A percentile compares a stretch with the other conserved stretches of the same genome.
Conservation (phyloP, 441 rosid genomes). For the Adansonia rubrostipa region DNA sequence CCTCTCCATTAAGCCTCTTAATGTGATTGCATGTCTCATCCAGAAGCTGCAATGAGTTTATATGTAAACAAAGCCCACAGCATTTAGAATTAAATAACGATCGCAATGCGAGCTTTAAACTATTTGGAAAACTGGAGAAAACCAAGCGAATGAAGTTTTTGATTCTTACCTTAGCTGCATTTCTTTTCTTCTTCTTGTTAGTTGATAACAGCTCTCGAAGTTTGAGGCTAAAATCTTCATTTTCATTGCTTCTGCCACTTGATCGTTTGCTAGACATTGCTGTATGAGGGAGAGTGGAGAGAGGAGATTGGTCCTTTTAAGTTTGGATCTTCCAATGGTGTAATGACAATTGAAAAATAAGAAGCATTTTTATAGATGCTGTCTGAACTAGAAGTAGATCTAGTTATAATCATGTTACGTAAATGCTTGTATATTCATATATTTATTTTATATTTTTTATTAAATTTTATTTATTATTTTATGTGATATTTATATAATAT, state of each 20-base stretch:
- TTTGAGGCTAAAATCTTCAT: conserved; percentile 20
- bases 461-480: no score
- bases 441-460: no score
- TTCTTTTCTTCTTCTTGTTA: conserved; percentile 22
- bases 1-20: conserved; percentile 26
- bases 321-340: not conserved
- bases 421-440: no score
- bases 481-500: no score
- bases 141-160: not conserved
- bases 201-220: not conserved
- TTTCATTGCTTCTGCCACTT: conserved; percentile 2
- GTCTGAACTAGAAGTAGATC: not conserved
- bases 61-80: not conserved
- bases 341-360: not conserved
- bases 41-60: conserved; percentile 16
- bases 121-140: not conserved
- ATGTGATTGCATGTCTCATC: conserved; percentile 23
- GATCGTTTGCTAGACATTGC: conserved; percentile 25
- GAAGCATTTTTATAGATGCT: conserved; percentile 15
- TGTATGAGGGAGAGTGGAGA: not conserved
- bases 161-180: conserved; percentile 5
- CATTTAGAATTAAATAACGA: not conserved
- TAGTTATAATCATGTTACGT: no score
- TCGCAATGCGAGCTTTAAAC: not conserved
- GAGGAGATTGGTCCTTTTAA: no score